These are phyloP conservation scores for Lepidium africanum DNA, from an alignment of 345 rosid genomes.

Conservation along the genomic window DNA sequence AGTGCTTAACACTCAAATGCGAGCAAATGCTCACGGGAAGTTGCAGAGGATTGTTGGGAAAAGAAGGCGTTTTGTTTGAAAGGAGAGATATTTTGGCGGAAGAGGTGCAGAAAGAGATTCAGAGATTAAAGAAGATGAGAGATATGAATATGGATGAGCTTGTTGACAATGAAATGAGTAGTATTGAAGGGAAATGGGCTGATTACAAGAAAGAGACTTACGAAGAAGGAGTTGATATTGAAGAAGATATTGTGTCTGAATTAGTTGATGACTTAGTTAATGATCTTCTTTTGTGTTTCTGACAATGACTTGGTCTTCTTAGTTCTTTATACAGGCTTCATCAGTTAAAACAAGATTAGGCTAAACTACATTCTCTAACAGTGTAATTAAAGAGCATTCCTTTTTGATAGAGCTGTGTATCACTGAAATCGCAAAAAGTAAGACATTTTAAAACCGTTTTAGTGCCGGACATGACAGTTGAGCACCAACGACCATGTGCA, in stretches of 20 bases:
- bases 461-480: neutral
- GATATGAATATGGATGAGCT: slow-evolving; percentile 74
- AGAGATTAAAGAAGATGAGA: slow-evolving; percentile 43
- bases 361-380: neutral
- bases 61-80: slow-evolving; percentile 24
- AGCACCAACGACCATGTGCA: neutral
- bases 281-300: slow-evolving; percentile 33
- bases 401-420: neutral
- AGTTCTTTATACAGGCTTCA: neutral
- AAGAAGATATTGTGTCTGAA: slow-evolving; percentile 43
- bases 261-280: slow-evolving; percentile 67
- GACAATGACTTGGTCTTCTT: neutral
- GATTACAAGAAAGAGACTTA: slow-evolving; percentile 55
- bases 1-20: slow-evolving; percentile 38
- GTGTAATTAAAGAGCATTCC: neutral
- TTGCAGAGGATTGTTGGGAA: slow-evolving; percentile 34
- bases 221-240: slow-evolving; percentile 60
- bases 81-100: slow-evolving; percentile 44
- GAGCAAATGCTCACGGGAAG: slow-evolving; percentile 29
- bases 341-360: neutral
- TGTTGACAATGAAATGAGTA: slow-evolving; percentile 71
- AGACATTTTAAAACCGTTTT: neutral
- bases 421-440: neutral
- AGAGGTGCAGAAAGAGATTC: slow-evolving; percentile 45
- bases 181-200: slow-evolving; percentile 56